A percentile compares a stretch with the other conserved stretches of the same genome.
Conservation (phyloP, 2,329 filamentous ascomycete species). For the Talaromyces sp. region DNA sequence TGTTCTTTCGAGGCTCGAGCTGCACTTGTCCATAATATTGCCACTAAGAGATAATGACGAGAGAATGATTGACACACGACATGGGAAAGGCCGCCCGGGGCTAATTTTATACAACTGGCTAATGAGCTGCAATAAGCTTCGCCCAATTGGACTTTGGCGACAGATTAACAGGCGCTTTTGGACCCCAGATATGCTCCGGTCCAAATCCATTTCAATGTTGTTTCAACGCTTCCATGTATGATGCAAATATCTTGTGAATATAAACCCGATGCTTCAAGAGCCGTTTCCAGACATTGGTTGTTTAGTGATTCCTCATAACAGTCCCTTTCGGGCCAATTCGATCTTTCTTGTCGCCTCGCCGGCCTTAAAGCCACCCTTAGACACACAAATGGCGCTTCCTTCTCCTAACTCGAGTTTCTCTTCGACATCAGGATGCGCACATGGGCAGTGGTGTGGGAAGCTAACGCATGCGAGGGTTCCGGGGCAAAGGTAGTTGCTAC, state of each 20-base stretch:
- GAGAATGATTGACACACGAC: no score
- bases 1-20: no score
- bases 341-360: slow-evolving; percentile 53
- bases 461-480: slow-evolving; percentile 93
- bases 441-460: slow-evolving; percentile 96
- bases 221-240: background rate
- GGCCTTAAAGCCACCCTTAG: slow-evolving; percentile 51
- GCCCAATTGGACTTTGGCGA: no score
- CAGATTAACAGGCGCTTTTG: no score
- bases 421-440: slow-evolving; percentile 74
- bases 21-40: no score
- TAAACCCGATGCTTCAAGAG: background rate
- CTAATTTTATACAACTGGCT: no score
- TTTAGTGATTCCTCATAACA: slow-evolving; percentile 38
- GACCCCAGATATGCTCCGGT: background rate
- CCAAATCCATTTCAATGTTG: background rate
- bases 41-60: no score
- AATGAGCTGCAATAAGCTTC: no score
- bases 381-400: slow-evolving; percentile 52
- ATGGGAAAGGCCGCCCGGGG: no score
- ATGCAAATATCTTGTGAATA: background rate
- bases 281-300: no score
- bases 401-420: slow-evolving; percentile 71
- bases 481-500: slow-evolving; percentile 91
- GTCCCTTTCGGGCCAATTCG: slow-evolving; percentile 53